Evolutionary conservation across 371 early-diverging fungal genomes (phyloP), one percentile per base, ranked within the genome.

Genomic region (Mortierella sp.): DNA sequence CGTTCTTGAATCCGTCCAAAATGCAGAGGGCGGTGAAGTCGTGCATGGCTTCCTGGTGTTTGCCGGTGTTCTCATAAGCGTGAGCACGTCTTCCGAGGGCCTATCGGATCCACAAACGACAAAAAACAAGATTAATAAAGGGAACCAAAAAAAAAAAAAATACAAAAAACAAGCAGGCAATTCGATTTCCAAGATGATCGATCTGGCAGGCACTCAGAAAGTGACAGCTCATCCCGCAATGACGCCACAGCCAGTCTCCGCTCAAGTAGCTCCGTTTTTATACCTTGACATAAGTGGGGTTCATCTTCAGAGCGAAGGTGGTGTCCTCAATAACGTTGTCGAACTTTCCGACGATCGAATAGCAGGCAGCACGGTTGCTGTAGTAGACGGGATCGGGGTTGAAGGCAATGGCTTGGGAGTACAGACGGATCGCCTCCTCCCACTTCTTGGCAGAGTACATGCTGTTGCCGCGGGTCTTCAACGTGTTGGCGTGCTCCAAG

Each of bases 281-380:
- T 80, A 86, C 87, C 92, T 97, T 96, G 80, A 95, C 91, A 80
- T 97, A 97, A 24, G 88, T 89, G 48, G 95, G 94, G 84, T 97
- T 96, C 74, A 95, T 89, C 77, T 91, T 90, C 76, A 97, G 85
- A 14, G 97, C 97, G 79, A 89, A 86, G 75, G 92, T 93, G 83
- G 95, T 93, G 84, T 95, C 95, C 55, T 91, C 92, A 81, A 95
- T 93, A 46, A 95, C 97, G 60, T 93, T 90, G 21, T 93, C 94
- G 76, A 94, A 91, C 75, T 95, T 83, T 49, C 93, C 94, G 68
- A 94, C 87, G 75, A 95, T 93, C 7, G 94, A 93, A 81, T 94
- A 95, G 88, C 97, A 97, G 18, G 98, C 99, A 18, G 98, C 99
- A 63, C 99, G 95, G 92, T 99, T 99, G 80, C 97, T 94, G 89